phyloP scores from a whole-genome alignment of 768 basidiomycete genomes.

The Tulasnella sp. region DNA sequence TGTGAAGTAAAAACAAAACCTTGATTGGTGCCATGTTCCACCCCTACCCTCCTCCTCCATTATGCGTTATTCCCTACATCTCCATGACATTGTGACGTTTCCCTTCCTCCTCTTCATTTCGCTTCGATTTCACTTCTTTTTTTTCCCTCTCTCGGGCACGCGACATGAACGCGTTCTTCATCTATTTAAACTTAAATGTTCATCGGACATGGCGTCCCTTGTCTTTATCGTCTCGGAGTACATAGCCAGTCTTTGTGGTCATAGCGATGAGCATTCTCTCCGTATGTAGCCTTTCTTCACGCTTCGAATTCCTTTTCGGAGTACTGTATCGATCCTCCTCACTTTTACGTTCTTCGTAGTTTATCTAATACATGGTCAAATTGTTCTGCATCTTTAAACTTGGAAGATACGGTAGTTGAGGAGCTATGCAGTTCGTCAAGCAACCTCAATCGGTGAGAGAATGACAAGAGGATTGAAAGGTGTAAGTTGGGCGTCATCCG shows the following conservation, averaged over 20 bases:
- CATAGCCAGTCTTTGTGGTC: background rate
- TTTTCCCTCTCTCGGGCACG: background rate
- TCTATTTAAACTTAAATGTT: conserved; percentile 8
- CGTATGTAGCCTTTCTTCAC: background rate
- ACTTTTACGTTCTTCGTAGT: background rate
- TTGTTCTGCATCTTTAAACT: background rate
- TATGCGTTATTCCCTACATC: background rate
- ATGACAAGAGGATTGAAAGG: background rate
- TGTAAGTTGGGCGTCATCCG: background rate
- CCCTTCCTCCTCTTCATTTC: background rate
- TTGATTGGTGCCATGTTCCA: background rate
- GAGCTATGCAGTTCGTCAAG: background rate
- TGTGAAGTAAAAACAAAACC: background rate
- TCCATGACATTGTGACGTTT: background rate
- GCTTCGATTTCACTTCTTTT: background rate
- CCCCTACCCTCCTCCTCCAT: background rate
- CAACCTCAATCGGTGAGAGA: background rate
- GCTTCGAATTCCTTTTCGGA: background rate
- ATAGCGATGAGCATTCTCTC: background rate
- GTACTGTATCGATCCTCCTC: background rate
- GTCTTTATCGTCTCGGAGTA: background rate
- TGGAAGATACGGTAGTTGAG: background rate
- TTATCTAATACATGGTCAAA: background rate
- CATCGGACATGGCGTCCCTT: background rate
- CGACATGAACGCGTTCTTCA: background rate